These are phyloP conservation scores for Gracilaria vermiculophylla DNA, from an alignment of 23 red algal species.

Conservation along the genomic window DNA sequence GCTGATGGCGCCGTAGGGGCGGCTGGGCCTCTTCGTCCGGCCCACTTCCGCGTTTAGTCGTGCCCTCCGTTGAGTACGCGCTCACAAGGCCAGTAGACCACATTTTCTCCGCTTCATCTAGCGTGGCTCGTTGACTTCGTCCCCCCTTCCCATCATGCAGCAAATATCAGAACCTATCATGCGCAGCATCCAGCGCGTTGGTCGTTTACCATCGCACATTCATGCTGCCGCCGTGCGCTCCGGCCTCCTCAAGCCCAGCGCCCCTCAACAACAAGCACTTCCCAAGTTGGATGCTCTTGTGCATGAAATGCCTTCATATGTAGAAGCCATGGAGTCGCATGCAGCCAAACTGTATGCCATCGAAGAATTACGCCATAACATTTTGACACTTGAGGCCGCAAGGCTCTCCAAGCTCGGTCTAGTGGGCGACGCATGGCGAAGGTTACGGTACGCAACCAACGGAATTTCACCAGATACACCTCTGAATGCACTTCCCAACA, in stretches of 20 bases:
- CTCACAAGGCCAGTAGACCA: not conserved
- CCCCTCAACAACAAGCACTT: slow-evolving; percentile 20
- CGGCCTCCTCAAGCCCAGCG: slow-evolving; percentile 5
- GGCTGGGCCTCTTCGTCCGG: not conserved
- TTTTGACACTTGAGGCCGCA: not conserved
- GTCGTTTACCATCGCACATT: slow-evolving; percentile 43
- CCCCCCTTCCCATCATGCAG: slow-evolving; percentile 1
- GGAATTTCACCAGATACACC: slow-evolving; percentile 14
- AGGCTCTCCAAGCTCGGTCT: not conserved
- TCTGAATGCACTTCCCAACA: slow-evolving; percentile 35
- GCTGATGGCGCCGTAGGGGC: not conserved
- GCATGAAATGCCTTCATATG: slow-evolving; percentile 24
- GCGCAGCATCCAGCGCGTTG: not conserved
- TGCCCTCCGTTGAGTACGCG: not conserved
- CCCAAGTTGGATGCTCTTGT: slow-evolving; percentile 45
- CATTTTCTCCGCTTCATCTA: not conserved
- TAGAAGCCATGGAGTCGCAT: slow-evolving; percentile 23
- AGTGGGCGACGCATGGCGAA: slow-evolving; percentile 10
- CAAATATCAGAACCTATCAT: slow-evolving; percentile 21
- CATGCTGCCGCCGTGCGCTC: slow-evolving; percentile 30
- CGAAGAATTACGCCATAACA: slow-evolving; percentile 7
- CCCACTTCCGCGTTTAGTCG: not conserved
- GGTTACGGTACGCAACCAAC: not conserved
- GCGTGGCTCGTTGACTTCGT: not conserved
- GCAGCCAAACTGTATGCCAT: not conserved